Base-by-base conservation (phyloP, 2,329 filamentous ascomycete species). In the Monilinia fructigena region DNA sequence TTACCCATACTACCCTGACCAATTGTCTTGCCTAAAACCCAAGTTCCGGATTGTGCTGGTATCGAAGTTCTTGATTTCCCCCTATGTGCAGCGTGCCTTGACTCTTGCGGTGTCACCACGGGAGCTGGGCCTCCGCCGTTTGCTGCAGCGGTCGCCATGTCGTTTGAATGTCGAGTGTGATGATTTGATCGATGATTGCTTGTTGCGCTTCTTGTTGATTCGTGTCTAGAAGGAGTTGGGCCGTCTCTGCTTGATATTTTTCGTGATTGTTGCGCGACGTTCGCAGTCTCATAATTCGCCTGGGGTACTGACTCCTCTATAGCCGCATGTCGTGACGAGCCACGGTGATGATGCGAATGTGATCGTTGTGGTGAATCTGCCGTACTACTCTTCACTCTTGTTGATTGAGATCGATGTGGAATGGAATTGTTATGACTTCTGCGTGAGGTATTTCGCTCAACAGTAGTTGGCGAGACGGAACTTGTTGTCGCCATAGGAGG, bases 1-100 rank as follows among this genome's bases (percentile, higher is more conserved):
- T 98, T 98, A 71, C 95, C 95, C 95, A 99, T 99, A 78, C 94
- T 98, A 61, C 95, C 95, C 63, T 93, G 93, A 68, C 95, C 95
- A 74, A 99, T 95, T 4, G 95, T 98, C 82, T 98, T 98, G 68
- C 94, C 94, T 63, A 99, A 82, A 66, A 93, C 88, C 93, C 94
- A 99, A 81, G 93, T 92, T 67, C 95, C 95, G 16, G 93, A 93
- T 56, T 90, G 88, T 3, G 93, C 93, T 62, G 91, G 91, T 76
- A 99, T 96, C 52, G 91, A 94, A 16, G 94, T 97, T 74, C 87
- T 83, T 65, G 86, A 83, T 72, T 84, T 84, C 68, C 82, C 80
- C 72, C 82, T 82, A 73, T 83, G 83, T 47, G 55, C 77, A 55
- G 80, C 76, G 60, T 73, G 71, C 73, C 84, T 82, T 56, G 80